Evolutionary conservation across 257 asterid genomes (phyloP), one percentile per base, ranked within the genome.

Genomic region (Mentha longifolia): DNA sequence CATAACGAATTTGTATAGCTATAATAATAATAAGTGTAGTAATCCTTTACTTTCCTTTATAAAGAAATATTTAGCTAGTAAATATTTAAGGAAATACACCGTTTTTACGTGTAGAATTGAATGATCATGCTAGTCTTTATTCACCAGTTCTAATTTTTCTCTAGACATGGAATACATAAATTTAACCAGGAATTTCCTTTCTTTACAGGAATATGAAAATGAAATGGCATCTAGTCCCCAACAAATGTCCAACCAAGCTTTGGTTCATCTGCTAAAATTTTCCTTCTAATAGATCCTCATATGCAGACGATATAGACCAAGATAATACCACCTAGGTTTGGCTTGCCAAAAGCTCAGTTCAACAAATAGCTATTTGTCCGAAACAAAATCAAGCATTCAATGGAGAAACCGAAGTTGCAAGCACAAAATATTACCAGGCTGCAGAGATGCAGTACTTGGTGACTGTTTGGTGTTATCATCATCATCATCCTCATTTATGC

Each of bases 401-500:
- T 37, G 12, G 17, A 50, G 33, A 19, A 65, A 79, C 16, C 46
- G 3, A 54, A 61, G 66, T 41, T 12, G 59, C 22, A 61, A 49
- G 80, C 31, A 14, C 62, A 20, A 72, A 64, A 71, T 64, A 39
- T 31, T 78, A 91, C 96, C 92, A 70, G 81, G 83, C 54, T 46
- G 83, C 67, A 85, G 67, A 75, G 79, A 71, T 64, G 64, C 60
- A 56, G 17, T 67, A 69, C 81, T 71, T 52, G 84, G 85, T 43
- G 91, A 78, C 62, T 75, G 83, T 71, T 83, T 88, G 57, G 77
- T 69, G 47, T 79, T 76, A n/a, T n/a, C n/a, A 67, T 81, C 86
- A 61, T 76, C 92, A 65, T 84, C 96, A 41, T 83, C 93, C 65
- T 87, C 86, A 74, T 85, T 85, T 51, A 77, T 57, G 61, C 79